Base-by-base conservation (phyloP, 1,284 basidiomycete genomes). In the Meira miltonrushii region DNA sequence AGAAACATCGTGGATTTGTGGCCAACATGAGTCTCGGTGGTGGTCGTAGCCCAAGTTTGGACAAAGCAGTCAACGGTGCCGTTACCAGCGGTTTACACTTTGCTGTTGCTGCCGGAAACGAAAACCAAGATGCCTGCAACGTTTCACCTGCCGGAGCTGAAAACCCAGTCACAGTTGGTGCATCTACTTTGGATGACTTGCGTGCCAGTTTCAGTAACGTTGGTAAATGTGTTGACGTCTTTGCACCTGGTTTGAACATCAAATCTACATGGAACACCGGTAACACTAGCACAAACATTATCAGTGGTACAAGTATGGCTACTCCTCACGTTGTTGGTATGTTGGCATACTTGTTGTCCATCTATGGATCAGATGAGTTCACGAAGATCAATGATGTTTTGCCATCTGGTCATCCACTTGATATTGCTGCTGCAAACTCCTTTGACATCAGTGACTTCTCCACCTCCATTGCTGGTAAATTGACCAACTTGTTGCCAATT, bases 1-100 rank as follows among this genome's bases (percentile, higher is more conserved):
- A 70, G 68, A 71, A 82, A 62, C 87, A 90, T 83, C 93, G 92
- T 83, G 94, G 94, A 40, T 94, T 92, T 41, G 93, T 97, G 67
- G 92, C 90, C 63, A 96, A 94, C 84, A 96, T 98, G 94, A 90
- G 88, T 78, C 87, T 98, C 57, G 94, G 94, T 67, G 94, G 94
- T 75, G 90, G 90, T 70, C 94, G 92, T 82, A 92, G 90, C n/a
- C 83, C 82, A 43, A 85, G 89, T 47, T 84, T 97, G 58, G 91
- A 98, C 73, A 83, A 84, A 40, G 86, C 88, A 52, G 91, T 98
- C 64, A 87, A 97, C 81, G 83, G 82, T 55, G 92, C 93, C 56
- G 90, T 95, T 58, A 84, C 85, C 28, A 71, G 78, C 49, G 94
- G 94, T 55, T 83, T 98, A 58, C 91, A 96, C 83, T 96, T 97